Base-by-base conservation (phyloP, 2,329 filamentous ascomycete genomes). In the Acrodontium crateriforme region DNA sequence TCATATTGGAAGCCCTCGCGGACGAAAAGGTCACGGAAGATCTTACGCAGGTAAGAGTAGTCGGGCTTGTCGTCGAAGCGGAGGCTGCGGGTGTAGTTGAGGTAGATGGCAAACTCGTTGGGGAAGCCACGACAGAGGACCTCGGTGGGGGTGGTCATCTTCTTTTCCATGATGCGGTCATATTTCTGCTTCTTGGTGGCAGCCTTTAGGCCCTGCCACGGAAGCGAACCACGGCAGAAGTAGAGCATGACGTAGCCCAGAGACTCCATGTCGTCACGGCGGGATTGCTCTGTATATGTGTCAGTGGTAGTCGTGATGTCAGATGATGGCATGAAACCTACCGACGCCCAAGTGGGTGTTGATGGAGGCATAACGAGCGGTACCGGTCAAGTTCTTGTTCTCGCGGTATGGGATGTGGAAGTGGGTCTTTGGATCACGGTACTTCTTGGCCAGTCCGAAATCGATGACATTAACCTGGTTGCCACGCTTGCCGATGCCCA, bases 181-280 rank as follows among this genome's bases (percentile, higher is more conserved):
- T 98, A 95, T 69, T 98, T 98, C 67, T 95, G 87, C 77, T 94
- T 94, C 76, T 94, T 94, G 44, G 85, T 94, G 46, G 87, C 87
- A 65, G 87, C 87, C 74, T 94, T 94, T 30, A 94, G 70, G 32
- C 89, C 89, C 67, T 98, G 89, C 89, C 89, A 98, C 37, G 89
- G 89, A 32, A 98, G 83, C 40, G 85, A 94, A 39, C 89, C 89
- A 60, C 89, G 87, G 70, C 87, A 95, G 68, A 98, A 98, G 71
- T 98, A 98, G 39, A 98, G 79, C 85, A 98, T 95, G 52, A 98
- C 89, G 49, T 98, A 95, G 49, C 89, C 89, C 27, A 98, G 72
- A 35, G 87, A 94, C 61, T 98, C 89, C 87, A 98, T 95, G 51
- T 98, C 89, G 50, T 98, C 89, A 66, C 89, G 87, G 43, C 89